A percentile compares a stretch with the other conserved stretches of the same genome.
These are phyloP conservation scores for Sporothrix pseudoabietina DNA, from an alignment of 2,329 filamentous ascomycete species.

Conservation along the genomic window DNA sequence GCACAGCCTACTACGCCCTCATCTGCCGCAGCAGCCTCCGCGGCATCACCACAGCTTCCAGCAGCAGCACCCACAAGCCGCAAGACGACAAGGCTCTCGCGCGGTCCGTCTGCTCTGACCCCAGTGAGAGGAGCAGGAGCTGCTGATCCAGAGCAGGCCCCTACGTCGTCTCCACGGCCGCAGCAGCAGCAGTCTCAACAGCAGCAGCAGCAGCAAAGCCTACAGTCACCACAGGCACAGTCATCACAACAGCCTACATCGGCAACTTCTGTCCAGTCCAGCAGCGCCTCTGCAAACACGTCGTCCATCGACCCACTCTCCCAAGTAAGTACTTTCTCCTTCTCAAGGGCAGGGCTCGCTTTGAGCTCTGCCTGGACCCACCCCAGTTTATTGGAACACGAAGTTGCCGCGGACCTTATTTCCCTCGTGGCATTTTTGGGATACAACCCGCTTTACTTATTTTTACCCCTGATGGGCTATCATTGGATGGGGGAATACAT, in stretches of 20 bases:
- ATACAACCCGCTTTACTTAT: background rate
- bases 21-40: background rate
- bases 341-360: background rate
- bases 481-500: background rate
- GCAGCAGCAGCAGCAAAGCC: background rate
- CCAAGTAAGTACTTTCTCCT: conserved; percentile 35
- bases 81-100: conserved; percentile 24
- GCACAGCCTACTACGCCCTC: conserved; percentile 23
- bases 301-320: conserved; percentile 40
- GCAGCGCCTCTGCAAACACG: conserved; percentile 30
- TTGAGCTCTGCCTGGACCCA: background rate
- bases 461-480: background rate
- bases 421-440: background rate
- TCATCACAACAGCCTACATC: conserved; percentile 20
- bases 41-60: background rate
- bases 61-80: background rate
- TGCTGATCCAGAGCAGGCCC: background rate
- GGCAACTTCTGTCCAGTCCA: conserved; percentile 26
- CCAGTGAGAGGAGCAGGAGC: background rate
- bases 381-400: background rate
- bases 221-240: background rate
- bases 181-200: background rate
- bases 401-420: background rate
- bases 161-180: background rate
- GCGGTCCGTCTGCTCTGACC: background rate